Percentiles rank a stretch among this genome's conserved stretches.
Evolutionary conservation across 2,329 filamentous ascomycete species (phyloP).

Genomic region (Dactylonectria macrodidyma): DNA sequence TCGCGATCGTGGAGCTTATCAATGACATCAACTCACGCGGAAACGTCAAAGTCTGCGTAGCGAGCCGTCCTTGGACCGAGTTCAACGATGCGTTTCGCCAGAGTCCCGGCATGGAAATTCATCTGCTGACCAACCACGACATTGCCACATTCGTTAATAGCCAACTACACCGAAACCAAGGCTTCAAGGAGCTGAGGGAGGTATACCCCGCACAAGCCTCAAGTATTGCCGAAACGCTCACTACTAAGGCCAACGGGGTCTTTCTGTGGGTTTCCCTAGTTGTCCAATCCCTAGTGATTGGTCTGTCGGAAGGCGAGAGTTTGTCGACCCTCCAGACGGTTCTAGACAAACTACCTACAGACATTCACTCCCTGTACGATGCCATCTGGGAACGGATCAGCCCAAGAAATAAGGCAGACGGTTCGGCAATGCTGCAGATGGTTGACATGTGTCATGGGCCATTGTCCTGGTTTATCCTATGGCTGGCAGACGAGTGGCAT

Average conservation of each 20-base stretch:
- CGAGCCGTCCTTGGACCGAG: conserved; percentile 21
- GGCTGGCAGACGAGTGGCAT: conserved; percentile 22
- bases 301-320: not conserved
- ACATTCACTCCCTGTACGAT: conserved; percentile 21
- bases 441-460: not conserved
- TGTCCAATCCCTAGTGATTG: not conserved
- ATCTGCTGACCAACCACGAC: conserved; percentile 13
- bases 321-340: conserved; percentile 1
- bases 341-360: conserved; percentile 11
- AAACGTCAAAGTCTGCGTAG: conserved; percentile 18
- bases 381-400: conserved; percentile 16
- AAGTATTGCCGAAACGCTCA: not conserved
- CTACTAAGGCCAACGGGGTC: conserved; percentile 11
- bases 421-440: conserved; percentile 13
- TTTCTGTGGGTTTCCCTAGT: conserved; percentile 23
- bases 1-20: conserved; percentile 9
- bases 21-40: not conserved
- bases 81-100: conserved; percentile 23
- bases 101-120: conserved; percentile 13
- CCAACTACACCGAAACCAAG: not conserved
- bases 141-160: not conserved
- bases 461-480: conserved; percentile 16
- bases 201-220: not conserved
- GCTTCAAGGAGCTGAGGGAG: conserved; percentile 11
- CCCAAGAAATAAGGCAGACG: not conserved